Conservation (phyloP, 1,284 basidiomycete species). For the Athelia sp. region DNA sequence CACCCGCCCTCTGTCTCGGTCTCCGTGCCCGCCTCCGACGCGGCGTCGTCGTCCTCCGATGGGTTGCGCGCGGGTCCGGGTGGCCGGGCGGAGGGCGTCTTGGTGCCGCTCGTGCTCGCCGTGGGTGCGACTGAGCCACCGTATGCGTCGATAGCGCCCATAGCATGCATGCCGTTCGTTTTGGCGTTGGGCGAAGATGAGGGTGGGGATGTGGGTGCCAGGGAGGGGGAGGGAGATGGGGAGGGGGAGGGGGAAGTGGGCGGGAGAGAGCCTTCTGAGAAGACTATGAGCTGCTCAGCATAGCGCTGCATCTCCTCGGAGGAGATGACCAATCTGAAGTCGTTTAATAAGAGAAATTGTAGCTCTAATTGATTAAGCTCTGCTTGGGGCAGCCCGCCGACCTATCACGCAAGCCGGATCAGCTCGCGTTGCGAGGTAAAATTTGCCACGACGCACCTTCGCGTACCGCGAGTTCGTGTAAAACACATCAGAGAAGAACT, state of each 20-base stretch:
- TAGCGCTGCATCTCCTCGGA: constrained; percentile 93
- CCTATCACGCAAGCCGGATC: constrained; percentile 38
- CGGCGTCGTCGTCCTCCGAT: constrained; percentile 20
- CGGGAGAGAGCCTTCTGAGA: constrained; percentile 42
- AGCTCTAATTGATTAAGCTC: constrained; percentile 97
- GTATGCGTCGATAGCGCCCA: constrained; percentile 52
- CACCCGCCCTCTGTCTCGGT: constrained; percentile 40
- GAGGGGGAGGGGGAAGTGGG: constrained; percentile 8
- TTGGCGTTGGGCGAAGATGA: constrained; percentile 7
- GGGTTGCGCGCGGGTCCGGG: constrained; percentile 17
- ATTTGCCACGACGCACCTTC: constrained; percentile 60
- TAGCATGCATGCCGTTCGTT: constrained; percentile 36
- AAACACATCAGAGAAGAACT: constrained; percentile 98
- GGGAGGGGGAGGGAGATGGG: constrained; percentile 7
- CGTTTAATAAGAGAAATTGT: constrained; percentile 94
- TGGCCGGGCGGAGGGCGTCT: constrained; percentile 9
- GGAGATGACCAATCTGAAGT: constrained; percentile 88
- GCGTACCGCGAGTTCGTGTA: constrained; percentile 99
- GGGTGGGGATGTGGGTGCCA: constrained; percentile 11
- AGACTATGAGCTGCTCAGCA: constrained; percentile 79
- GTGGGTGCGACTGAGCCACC: constrained; percentile 26
- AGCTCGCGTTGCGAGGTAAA: background rate
- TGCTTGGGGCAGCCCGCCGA: constrained; percentile 89
- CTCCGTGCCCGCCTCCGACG: constrained; percentile 25
- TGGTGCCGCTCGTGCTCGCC: constrained; percentile 9